Evolutionary conservation across 768 basidiomycete genomes (phyloP).

Genomic region (Daedalea quercina): DNA sequence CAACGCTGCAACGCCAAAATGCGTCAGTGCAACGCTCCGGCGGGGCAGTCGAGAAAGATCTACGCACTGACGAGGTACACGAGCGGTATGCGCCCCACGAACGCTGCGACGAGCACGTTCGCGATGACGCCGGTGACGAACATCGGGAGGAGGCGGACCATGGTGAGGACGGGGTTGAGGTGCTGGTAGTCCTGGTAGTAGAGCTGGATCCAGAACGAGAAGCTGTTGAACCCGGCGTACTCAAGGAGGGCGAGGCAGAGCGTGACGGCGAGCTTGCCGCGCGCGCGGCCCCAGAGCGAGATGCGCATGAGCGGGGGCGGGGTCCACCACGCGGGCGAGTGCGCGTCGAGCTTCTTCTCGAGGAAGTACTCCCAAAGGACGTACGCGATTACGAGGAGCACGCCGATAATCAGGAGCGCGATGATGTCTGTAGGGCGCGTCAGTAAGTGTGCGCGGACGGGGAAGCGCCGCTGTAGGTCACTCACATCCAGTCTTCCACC

Average conservation of each 20-base stretch:
- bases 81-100: constrained; percentile 49
- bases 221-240: constrained; percentile 52
- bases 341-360: constrained; percentile 27
- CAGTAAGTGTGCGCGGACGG: constrained; percentile 16
- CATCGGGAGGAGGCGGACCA: constrained; percentile 68
- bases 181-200: constrained; percentile 65
- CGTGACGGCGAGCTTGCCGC: constrained; percentile 56
- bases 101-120: constrained; percentile 57
- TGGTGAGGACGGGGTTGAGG: constrained; percentile 50
- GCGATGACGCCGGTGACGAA: constrained; percentile 55
- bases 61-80: constrained; percentile 50
- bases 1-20: constrained; percentile 26
- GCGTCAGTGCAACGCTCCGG: neutral
- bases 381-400: constrained; percentile 51
- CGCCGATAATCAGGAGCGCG: constrained; percentile 53
- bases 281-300: constrained; percentile 55
- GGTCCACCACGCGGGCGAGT: constrained; percentile 20
- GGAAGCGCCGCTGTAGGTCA: neutral
- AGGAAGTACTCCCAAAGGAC: constrained; percentile 61
- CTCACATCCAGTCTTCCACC: constrained; percentile 57
- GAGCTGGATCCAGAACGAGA: constrained; percentile 50
- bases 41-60: neutral
- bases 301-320: constrained; percentile 64
- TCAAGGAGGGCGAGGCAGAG: constrained; percentile 57
- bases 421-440: constrained; percentile 51